These are phyloP conservation scores for Ophiostoma angusticollis DNA, from an alignment of 2,329 filamentous ascomycete species.

Conservation along the genomic window DNA sequence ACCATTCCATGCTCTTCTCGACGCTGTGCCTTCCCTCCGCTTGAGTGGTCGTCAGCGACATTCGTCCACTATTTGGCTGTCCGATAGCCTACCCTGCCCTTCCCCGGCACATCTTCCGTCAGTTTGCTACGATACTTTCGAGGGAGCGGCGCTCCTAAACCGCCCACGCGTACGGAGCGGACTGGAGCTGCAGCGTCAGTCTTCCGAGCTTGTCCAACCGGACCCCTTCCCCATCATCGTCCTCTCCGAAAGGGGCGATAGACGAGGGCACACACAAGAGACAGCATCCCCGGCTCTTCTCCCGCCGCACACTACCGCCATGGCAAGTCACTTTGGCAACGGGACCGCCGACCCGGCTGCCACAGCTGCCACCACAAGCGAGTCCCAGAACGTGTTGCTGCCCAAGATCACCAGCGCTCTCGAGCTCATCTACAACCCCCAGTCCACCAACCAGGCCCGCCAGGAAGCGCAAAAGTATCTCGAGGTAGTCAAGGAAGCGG, in stretches of 20 bases:
- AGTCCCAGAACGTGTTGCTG: slow-evolving; percentile 27
- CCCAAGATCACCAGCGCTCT: slow-evolving; percentile 71
- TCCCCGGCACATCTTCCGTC: too few species aligned
- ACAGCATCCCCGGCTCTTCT: neutral
- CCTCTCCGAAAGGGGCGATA: too few species aligned
- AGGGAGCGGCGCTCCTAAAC: too few species aligned
- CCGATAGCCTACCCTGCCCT: too few species aligned
- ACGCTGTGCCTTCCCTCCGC: too few species aligned
- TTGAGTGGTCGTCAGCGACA: too few species aligned
- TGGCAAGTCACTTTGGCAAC: slow-evolving; percentile 9
- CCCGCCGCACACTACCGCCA: neutral
- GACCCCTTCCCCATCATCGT: too few species aligned
- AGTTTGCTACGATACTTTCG: too few species aligned
- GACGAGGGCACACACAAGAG: neutral
- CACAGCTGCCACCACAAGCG: slow-evolving; percentile 3
- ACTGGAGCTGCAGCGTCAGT: too few species aligned
- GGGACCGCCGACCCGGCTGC: slow-evolving; percentile 18
- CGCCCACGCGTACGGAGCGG: too few species aligned
- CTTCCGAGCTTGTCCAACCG: neutral
- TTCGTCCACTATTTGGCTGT: too few species aligned
- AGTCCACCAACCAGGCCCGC: slow-evolving; percentile 68
- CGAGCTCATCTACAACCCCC: slow-evolving; percentile 72
- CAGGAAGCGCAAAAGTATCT: slow-evolving; percentile 75
- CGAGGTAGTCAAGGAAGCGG: slow-evolving; percentile 68
- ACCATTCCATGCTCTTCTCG: too few species aligned